Evolutionary conservation across 805 yeast species (phyloP).

Genomic region (Cyberlindnera veronae): DNA sequence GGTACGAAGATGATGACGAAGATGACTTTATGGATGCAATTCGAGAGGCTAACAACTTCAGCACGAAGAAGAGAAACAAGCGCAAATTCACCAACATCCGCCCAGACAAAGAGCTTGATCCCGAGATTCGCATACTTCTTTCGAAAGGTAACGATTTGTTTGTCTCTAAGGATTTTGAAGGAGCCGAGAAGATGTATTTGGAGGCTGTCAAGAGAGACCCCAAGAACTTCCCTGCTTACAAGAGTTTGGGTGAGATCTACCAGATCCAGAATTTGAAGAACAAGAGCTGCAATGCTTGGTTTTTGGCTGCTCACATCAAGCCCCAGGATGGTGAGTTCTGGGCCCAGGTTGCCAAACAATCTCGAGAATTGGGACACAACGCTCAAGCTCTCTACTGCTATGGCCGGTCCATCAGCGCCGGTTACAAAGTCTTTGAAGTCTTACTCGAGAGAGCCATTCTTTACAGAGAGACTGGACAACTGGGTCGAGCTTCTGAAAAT

Average conservation of each 20-base stretch:
- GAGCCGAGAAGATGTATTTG: constrained; percentile 55
- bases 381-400: constrained; percentile 81
- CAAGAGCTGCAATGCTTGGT: constrained; percentile 78
- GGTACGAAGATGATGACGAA: constrained; percentile 39
- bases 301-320: constrained; percentile 73
- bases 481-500: constrained; percentile 71
- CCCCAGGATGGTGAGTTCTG: constrained; percentile 76
- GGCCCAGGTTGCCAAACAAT: constrained; percentile 69
- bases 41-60: constrained; percentile 65
- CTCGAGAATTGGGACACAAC: constrained; percentile 59
- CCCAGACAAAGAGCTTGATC: constrained; percentile 50
- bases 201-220: constrained; percentile 78
- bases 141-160: constrained; percentile 80
- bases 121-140: constrained; percentile 63
- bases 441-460: constrained; percentile 63
- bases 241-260: constrained; percentile 83
- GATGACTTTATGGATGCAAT: constrained; percentile 56
- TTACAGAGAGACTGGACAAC: constrained; percentile 62
- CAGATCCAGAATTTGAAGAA: constrained; percentile 60
- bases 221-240: constrained; percentile 77
- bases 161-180: constrained; percentile 57
- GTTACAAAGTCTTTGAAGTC: constrained; percentile 48
- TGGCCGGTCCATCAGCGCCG: constrained; percentile 52
- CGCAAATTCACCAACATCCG: constrained; percentile 31
- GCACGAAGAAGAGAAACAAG: constrained; percentile 38